A percentile compares a stretch with the other conserved stretches of the same genome.
Conservation (phyloP, 352 stramenopile genomes). For the Paralagenidium karlingii region DNA sequence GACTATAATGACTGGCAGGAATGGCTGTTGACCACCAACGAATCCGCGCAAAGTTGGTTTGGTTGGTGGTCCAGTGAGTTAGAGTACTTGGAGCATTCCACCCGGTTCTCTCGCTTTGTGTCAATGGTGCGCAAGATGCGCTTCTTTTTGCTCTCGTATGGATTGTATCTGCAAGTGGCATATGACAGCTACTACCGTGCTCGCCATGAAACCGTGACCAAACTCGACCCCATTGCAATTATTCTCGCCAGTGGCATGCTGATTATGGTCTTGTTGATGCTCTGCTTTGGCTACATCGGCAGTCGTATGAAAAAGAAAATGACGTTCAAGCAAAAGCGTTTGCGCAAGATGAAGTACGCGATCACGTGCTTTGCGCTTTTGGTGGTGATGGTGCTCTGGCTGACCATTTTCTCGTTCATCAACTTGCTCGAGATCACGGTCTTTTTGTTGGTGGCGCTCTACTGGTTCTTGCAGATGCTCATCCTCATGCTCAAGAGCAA, state of each 20-base stretch:
- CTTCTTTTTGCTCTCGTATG: slow-evolving; percentile 56
- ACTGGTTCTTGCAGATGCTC: slow-evolving; percentile 21
- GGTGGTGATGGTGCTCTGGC: slow-evolving; percentile 8
- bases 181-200: slow-evolving; percentile 14
- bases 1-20: slow-evolving; percentile 93
- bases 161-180: slow-evolving; percentile 70
- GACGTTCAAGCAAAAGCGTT: slow-evolving; percentile 19
- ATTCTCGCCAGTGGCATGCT: slow-evolving; percentile 13
- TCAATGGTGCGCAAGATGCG: slow-evolving; percentile 67
- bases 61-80: slow-evolving; percentile 80
- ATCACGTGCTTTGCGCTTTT: slow-evolving; percentile 9
- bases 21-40: slow-evolving; percentile 86
- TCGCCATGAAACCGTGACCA: slow-evolving; percentile 6
- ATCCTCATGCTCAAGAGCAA: slow-evolving; percentile 12
- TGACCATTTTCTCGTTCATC: slow-evolving; percentile 13
- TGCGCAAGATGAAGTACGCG: slow-evolving; percentile 23
- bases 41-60: slow-evolving; percentile 79
- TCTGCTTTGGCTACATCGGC: slow-evolving; percentile 14
- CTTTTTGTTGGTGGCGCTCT: slow-evolving; percentile 9
- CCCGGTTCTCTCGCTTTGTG: slow-evolving; percentile 39
- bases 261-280: slow-evolving; percentile 11
- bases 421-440: slow-evolving; percentile 17
- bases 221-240: slow-evolving; percentile 7
- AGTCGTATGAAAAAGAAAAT: slow-evolving; percentile 22
- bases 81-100: slow-evolving; percentile 74